Base-by-base conservation (phyloP, 495 filamentous ascomycete species). In the Aspergillus olivimuriae region DNA sequence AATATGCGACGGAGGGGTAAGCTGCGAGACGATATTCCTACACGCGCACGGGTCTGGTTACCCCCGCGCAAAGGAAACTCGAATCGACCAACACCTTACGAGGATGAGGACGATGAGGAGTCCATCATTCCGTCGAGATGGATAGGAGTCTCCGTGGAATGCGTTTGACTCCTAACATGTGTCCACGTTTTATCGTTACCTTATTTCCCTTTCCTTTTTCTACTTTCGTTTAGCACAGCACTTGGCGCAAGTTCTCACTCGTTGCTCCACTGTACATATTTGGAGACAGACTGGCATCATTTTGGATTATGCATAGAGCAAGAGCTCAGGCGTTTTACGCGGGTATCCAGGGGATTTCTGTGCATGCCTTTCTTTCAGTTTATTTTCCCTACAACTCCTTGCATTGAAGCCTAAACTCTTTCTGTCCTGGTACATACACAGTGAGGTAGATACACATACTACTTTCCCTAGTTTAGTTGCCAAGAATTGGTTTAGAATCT, bases 1-100 rank as follows among this genome's bases (percentile, higher is more conserved):
- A 87, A 91, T 46, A 98, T 98, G 92, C 83, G 90, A 22, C 82
- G 87, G 53, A 76, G 74, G 34, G 92, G 92, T 34, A 97, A 98
- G 65, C 68, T 98, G 44, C 86, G 88, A 52, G 85, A 91, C 35
- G 82, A 83, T 35, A 79, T 80, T n/a, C 83, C 84, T 31, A 87
- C 89, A 8, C 77, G 83, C 39, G 92, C 92, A 30, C 80, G 80
- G 46, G 80, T 92, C 62, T 87, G 86, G 63, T 68, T 98, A n/a
- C 91, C 91, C 28, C 88, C 92, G 16, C 76, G 92, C 55, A 85
- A 85, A 47, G 61, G 47, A 22, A 64, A 41, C 31, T 53, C 49
- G 18, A 28, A 37, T 14, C 48, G 48, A 9, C 26, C 18, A 47
- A 15, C 44, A 48, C 45, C 56, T 26, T 58, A 56, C 34, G 52